Base-by-base conservation (phyloP, 2,329 filamentous ascomycete genomes). In the Neofusicoccum ribis region DNA sequence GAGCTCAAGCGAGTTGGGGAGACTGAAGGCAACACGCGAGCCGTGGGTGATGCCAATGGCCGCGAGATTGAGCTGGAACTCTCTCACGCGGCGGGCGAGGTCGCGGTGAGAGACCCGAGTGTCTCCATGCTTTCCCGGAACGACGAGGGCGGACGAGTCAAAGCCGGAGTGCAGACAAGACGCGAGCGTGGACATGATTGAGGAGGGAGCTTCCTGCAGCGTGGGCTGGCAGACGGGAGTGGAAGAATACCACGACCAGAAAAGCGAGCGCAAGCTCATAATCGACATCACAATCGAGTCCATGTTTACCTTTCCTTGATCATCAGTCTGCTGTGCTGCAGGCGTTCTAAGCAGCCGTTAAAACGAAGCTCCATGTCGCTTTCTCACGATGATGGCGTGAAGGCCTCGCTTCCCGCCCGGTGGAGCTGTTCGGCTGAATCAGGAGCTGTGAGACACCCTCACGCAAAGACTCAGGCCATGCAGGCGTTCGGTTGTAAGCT, bases 1-100 rank as follows among this genome's bases (percentile, higher is more conserved):
- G 77, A 93, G 92, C 77, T 92, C 89, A 17, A 56, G 36, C n/a
- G 81, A 17, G 65, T 84, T 85, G 37, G 90, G 90, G 61, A 92
- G 82, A 74, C 92, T 89, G 74, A 50, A 61, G 31, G 43, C 34
- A 5, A 92, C 81, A 64, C 89, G 90, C 11, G 82, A 80, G 15
- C 80, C 73, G 65, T 78, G 70, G 31, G 39, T 59, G 39, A 36
- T 59, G 7, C 39, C 54, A 78, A 79, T 49, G 74, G 75, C 31
- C 74, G 71, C 27, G 81, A 80, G 74, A 87, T 82, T 51, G 83
- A 80, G 69, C 79, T 83, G 54, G 80, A 59, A 59, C 27, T 44
- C 54, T 23, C 15, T 46, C 14, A 59, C 54, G 9, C 27, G 54
- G 14, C 41, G 39, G 23, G 54, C 27, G 15, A 59, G 39, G 39